Percentiles rank a stretch among this genome's conserved stretches.
phyloP scores from a whole-genome alignment of 352 stramenopile species.

The Peronospora farinosa region DNA sequence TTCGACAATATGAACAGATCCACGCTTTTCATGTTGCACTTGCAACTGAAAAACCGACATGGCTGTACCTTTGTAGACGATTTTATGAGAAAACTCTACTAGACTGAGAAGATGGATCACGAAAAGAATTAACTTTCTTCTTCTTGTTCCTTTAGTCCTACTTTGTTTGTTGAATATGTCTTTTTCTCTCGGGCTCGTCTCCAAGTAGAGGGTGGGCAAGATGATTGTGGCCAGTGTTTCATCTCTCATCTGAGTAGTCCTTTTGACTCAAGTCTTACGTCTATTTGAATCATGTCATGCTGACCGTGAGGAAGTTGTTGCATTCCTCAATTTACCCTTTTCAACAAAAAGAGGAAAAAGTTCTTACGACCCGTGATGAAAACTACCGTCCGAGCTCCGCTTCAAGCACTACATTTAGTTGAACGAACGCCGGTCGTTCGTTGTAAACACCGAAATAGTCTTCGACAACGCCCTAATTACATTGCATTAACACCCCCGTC shows the following conservation, averaged over 20 bases:
- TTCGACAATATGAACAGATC: neutral
- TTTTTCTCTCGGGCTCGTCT: neutral
- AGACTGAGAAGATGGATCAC: neutral
- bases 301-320: neutral
- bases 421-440: conserved; percentile 1
- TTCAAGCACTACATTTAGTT: conserved; percentile 8
- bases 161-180: neutral
- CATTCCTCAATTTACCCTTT: neutral
- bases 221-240: neutral
- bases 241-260: neutral
- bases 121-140: neutral
- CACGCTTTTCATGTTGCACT: neutral
- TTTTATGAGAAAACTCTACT: conserved; percentile 8
- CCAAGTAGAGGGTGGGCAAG: neutral
- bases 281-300: neutral
- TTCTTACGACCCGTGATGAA: conserved; percentile 7
- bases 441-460: conserved; percentile 10
- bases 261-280: neutral
- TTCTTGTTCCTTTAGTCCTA: neutral
- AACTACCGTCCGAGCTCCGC: conserved; percentile 15
- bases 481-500: conserved; percentile 6
- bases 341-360: conserved; percentile 1
- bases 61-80: neutral
- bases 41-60: neutral
- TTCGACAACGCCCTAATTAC: conserved; percentile 6